A percentile compares a stretch with the other conserved stretches of the same genome.
These are phyloP conservation scores for Salix suchowensis DNA, from an alignment of 345 rosid species.

Conservation along the genomic window DNA sequence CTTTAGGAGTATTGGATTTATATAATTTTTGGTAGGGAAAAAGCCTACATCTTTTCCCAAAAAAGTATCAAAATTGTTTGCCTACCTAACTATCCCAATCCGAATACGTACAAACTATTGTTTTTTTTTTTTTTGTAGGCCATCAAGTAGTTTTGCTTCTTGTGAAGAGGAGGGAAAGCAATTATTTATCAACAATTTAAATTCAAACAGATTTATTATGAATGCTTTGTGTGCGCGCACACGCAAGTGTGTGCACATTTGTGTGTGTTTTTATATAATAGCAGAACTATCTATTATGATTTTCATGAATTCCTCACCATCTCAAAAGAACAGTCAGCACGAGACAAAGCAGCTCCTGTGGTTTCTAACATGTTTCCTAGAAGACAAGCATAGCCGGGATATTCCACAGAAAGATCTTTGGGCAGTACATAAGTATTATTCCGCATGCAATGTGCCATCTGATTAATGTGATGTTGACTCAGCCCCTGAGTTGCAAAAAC, in stretches of 20 bases:
- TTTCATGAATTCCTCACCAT: conserved; percentile 42
- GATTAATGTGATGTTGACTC: conserved; percentile 69
- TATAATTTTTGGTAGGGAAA: not conserved
- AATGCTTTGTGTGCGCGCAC: not conserved
- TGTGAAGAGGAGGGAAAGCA: not conserved
- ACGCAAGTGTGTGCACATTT: not conserved
- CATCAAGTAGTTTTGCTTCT: not conserved
- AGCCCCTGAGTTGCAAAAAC: conserved; percentile 58
- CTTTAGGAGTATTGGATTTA: not conserved
- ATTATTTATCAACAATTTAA: not conserved
- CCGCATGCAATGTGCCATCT: conserved; percentile 64
- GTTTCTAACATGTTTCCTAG: conserved; percentile 86
- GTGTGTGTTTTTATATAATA: not conserved
- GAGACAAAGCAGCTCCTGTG: conserved; percentile 69
- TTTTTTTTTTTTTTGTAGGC: not conserved
- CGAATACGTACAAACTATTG: not conserved
- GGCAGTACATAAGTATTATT: conserved; percentile 59
- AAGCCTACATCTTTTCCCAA: not conserved
- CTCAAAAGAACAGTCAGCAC: conserved; percentile 73
- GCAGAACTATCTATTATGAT: not conserved
- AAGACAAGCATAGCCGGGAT: conserved; percentile 82
- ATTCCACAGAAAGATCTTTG: conserved; percentile 47
- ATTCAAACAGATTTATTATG: not conserved
- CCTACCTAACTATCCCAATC: not conserved
- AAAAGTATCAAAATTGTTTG: not conserved